A percentile compares a stretch with the other conserved stretches of the same genome.
Evolutionary conservation across 768 basidiomycete species (phyloP).

Genomic region (Rubroboletus pulcherrimus): DNA sequence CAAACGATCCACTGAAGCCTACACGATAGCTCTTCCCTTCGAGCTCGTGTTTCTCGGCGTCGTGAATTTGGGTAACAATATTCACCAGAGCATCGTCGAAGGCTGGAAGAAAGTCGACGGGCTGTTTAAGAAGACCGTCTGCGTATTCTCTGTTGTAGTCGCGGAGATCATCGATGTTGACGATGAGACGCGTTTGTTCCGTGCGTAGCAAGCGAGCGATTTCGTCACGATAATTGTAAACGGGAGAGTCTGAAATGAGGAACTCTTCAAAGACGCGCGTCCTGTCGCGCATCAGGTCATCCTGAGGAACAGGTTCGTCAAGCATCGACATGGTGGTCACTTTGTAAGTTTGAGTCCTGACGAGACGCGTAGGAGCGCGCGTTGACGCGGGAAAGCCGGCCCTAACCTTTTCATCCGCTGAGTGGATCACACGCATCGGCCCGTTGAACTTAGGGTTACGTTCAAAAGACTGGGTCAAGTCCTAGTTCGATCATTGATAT

Average conservation of each 20-base stretch:
- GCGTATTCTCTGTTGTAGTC: conserved; percentile 87
- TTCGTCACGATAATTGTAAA: conserved; percentile 83
- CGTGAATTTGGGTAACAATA: conserved; percentile 70
- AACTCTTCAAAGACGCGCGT: conserved; percentile 82
- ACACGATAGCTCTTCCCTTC: conserved; percentile 78
- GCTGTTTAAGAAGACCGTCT: conserved; percentile 85
- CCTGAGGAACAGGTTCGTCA: conserved; percentile 57
- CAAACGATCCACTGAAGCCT: conserved; percentile 94
- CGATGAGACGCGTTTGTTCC: conserved; percentile 82
- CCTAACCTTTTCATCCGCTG: conserved; percentile 22
- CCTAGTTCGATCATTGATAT: too few relatives aligned
- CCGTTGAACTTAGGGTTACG: too few relatives aligned
- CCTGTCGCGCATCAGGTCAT: conserved; percentile 74
- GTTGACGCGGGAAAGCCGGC: conserved; percentile 31
- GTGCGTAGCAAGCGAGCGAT: conserved; percentile 78
- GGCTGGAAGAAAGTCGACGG: conserved; percentile 81
- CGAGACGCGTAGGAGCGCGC: conserved; percentile 11
- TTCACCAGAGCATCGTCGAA: conserved; percentile 80
- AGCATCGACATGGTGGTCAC: conserved; percentile 32
- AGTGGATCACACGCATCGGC: too few relatives aligned
- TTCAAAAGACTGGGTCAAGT: too few relatives aligned
- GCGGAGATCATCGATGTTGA: conserved; percentile 95
- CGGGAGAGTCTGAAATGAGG: conserved; percentile 58
- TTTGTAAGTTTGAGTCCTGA: not conserved
- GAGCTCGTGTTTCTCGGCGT: conserved; percentile 78